phyloP scores from a whole-genome alignment of 1,139 yeast genomes.

The Hemisphaericaspora xylanilytica region DNA sequence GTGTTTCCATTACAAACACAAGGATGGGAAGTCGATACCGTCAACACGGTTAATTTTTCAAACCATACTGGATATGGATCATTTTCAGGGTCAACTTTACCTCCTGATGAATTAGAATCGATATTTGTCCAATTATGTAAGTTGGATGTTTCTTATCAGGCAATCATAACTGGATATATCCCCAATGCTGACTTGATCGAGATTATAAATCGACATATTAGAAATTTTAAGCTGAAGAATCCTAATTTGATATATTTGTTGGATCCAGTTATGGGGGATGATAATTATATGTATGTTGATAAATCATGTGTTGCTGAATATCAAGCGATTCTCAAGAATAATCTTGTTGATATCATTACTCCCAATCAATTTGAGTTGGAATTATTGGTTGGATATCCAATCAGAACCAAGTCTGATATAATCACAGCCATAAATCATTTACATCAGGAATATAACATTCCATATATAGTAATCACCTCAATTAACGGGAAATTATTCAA shows the following conservation, averaged over 20 bases:
- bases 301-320: constrained; percentile 68
- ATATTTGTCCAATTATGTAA: constrained; percentile 13
- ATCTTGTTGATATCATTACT: constrained; percentile 65
- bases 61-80: constrained; percentile 50
- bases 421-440: constrained; percentile 45
- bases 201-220: constrained; percentile 18
- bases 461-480: constrained; percentile 64
- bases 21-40: constrained; percentile 46
- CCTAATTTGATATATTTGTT: constrained; percentile 52
- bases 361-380: constrained; percentile 94
- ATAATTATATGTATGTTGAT: constrained; percentile 77
- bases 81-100: constrained; percentile 26
- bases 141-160: constrained; percentile 21
- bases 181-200: constrained; percentile 32
- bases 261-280: constrained; percentile 96
- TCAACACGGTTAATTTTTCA: constrained; percentile 43
- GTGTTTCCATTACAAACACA: constrained; percentile 42
- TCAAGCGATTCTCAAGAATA: constrained; percentile 48
- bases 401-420: constrained; percentile 42
- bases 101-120: constrained; percentile 12
- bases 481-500: constrained; percentile 12
- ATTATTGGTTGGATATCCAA: constrained; percentile 54
- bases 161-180: constrained; percentile 36
- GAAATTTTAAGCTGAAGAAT: constrained; percentile 13
- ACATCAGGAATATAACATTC: constrained; percentile 51